Evolutionary conservation across 352 stramenopile species (phyloP).

Genomic region (Pythium utonaiense): DNA sequence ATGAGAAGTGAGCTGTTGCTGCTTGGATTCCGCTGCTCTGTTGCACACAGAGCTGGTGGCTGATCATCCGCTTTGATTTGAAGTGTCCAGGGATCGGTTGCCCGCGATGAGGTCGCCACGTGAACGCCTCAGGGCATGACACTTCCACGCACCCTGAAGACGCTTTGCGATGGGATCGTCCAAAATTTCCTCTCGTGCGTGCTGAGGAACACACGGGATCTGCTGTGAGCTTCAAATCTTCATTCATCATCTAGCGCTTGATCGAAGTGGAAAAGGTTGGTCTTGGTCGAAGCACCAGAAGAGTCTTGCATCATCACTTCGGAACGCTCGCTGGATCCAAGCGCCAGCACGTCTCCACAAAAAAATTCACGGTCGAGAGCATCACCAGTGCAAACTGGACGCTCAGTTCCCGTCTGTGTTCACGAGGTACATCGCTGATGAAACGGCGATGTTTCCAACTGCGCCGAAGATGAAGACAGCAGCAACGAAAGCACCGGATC

Average conservation of each 20-base stretch:
- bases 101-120: background rate
- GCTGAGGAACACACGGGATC: too few relatives aligned
- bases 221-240: too few relatives aligned
- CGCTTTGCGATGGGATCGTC: background rate
- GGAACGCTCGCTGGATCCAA: background rate
- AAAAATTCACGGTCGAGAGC: background rate
- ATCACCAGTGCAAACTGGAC: background rate
- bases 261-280: background rate
- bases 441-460: slow-evolving; percentile 7
- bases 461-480: slow-evolving; percentile 4
- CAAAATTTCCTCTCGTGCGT: background rate
- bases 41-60: background rate
- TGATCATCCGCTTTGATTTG: background rate
- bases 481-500: background rate
- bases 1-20: too few relatives aligned
- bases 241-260: background rate
- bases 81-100: background rate
- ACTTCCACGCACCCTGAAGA: background rate
- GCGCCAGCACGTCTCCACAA: background rate
- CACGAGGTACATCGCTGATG: slow-evolving; percentile 9
- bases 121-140: background rate
- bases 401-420: background rate
- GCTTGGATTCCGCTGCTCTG: background rate
- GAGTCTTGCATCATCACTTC: background rate
- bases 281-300: background rate